Evolutionary conservation across 2,329 filamentous ascomycete species (phyloP), one percentile per base, ranked within the genome.

Genomic region (Ophiocordyceps camponoti-leonardi): DNA sequence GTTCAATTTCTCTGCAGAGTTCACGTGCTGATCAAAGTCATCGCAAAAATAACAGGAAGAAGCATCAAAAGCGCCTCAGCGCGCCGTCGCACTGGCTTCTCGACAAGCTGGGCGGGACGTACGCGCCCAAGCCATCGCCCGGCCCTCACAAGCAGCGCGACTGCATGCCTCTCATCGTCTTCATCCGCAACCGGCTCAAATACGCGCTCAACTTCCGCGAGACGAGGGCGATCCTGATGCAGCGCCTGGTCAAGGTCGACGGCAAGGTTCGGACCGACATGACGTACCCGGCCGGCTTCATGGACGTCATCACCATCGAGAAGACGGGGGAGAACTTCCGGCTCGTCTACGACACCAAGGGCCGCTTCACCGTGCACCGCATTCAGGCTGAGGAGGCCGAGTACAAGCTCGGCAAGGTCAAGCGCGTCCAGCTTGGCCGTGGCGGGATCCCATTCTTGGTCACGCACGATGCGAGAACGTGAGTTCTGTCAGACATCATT

Each of bases 401-500:
- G 77, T 98, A 95, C 86, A 98, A 98, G 84, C 79, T 98, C 62
- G 88, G 88, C 79, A 98, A 96, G 81, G 92, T 98, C 77, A 95
- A 95, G 86, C 84, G 90, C 65, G 92, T 98, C 53, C 92, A 98
- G 79, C 81, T 98, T 63, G 92, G 92, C 78, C 90, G 87, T 73
- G 93, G 92, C 74, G 92, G 88, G 77, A 94, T 98, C 82, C 92
- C 92, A 93, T 98, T 94, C 88, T 95, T 96, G 87, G 92, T 98
- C 86, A 98, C 92, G 88, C 92, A 98, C 86, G 92, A 98, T 92
- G 92, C 92, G 75, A 84, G 92, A 87, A 98, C 92, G 90, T 98
- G 78, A 94, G 90, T 96, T 83, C 79, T 83, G 73, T 79, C 74
- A 78, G 73, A 84, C 83, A 86, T 95, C 88, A 92, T 88, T 95